Percentiles rank a stretch among this genome's conserved stretches.
Conservation (phyloP, 2,329 filamentous ascomycete genomes). For the Exserohilum turcica region DNA sequence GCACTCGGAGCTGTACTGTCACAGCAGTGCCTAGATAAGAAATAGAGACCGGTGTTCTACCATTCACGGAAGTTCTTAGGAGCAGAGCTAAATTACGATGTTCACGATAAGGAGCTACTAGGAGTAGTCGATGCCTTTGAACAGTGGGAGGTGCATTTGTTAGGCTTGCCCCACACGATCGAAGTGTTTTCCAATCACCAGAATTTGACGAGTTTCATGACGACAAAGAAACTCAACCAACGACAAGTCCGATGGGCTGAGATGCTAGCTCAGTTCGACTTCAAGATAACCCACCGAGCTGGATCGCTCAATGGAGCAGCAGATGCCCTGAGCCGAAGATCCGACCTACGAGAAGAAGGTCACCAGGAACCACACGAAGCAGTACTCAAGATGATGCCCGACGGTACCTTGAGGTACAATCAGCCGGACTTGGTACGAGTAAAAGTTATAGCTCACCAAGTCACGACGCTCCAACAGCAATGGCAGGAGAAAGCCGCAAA, state of each 20-base stretch:
- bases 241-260: not conserved
- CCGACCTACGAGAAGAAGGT: not conserved
- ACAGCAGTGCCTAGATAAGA: slow-evolving; percentile 14
- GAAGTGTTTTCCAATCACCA: slow-evolving; percentile 20
- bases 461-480: not conserved
- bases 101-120: slow-evolving; percentile 17
- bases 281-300: slow-evolving; percentile 3
- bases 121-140: not conserved
- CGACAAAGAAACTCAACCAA: slow-evolving; percentile 1
- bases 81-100: slow-evolving; percentile 18
- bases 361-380: not conserved
- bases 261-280: slow-evolving; percentile 4
- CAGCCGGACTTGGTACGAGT: not conserved
- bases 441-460: not conserved
- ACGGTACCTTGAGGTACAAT: not conserved
- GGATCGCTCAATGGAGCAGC: not conserved
- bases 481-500: not conserved
- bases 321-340: not conserved
- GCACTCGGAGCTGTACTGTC: not conserved
- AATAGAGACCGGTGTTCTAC: slow-evolving; percentile 24
- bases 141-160: too few species aligned
- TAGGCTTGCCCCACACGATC: too few species aligned
- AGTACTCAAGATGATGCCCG: not conserved
- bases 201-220: slow-evolving; percentile 8
- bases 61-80: slow-evolving; percentile 22